Base-by-base conservation (phyloP, 495 filamentous ascomycete species). In the Copromyces sp. region DNA sequence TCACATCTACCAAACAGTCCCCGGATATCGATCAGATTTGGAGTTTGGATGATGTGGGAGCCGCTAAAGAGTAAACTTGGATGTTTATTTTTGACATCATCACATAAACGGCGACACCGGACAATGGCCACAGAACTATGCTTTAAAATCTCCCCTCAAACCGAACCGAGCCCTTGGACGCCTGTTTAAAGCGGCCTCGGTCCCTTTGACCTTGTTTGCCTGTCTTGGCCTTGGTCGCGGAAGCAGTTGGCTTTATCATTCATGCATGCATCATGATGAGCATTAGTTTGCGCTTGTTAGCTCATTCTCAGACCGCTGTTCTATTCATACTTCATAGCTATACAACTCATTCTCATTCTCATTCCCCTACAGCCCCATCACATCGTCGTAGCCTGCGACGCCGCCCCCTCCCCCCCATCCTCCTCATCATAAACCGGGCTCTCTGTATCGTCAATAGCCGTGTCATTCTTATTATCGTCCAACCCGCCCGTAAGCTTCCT, bases 401-500 rank as follows among this genome's bases (percentile, higher is more conserved):
- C 69, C 71, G 65, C 11, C 68, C 42, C 69, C 53, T 35, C 73
- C 37, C 41, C 70, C 8, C 41, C 40, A 29, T 72, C 69, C 17
- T 39, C 39, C 2, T n/a, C 38, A 35, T 24, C 70, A 44, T 72
- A 7, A 70, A 69, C 17, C 14, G 53, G 53, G 29, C 53, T 65
- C 29, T 17, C 14, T 5, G 53, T 37, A 8, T 69, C 39, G 38
- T 71, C 45, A 11, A 47, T 39, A 37, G 29, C 61, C 24, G 20
- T 68, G 53, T 61, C 74, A 8, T 65, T 37, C 44, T 68, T 45
- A 17, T 29, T 53, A 59, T 61, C 74, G 3, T 59, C 45, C 29
- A 68, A 42, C 69, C 68, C 69, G 40, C 47, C 72, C 16, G 77
- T 76, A 70, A 84, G 68, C 74, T 71, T 77, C 70, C 38, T 53